These are phyloP conservation scores for Imleria badia DNA, from an alignment of 768 basidiomycete genomes.

Conservation along the genomic window DNA sequence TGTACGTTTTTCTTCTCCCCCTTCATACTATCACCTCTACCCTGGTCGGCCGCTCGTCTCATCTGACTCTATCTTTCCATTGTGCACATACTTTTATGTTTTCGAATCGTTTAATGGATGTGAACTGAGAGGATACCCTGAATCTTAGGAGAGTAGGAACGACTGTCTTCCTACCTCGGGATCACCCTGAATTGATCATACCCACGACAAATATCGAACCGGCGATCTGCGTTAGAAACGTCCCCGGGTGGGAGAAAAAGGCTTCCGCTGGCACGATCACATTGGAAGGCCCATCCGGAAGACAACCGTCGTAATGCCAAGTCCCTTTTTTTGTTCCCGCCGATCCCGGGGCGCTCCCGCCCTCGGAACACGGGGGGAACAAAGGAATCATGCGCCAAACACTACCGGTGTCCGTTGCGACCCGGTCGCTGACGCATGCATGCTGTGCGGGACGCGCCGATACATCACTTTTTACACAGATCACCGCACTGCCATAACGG, in stretches of 20 bases:
- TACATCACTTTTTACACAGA: neutral
- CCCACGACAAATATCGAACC: no score
- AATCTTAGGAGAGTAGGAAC: no score
- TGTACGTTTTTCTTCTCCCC: neutral
- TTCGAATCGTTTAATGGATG: conserved; percentile 16
- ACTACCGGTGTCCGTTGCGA: neutral
- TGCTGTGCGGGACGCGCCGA: neutral
- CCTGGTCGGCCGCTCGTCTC: neutral
- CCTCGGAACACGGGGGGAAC: no score
- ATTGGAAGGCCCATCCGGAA: neutral
- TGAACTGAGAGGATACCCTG: conserved; percentile 9
- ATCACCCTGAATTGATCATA: no score
- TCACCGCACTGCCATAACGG: neutral
- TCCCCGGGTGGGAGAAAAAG: neutral
- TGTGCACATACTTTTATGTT: conserved; percentile 5
- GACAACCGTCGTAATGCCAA: neutral
- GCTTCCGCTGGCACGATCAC: no score
- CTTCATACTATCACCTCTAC: neutral
- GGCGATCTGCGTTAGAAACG: no score
- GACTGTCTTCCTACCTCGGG: no score
- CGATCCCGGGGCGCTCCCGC: neutral
- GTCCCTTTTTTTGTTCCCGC: neutral
- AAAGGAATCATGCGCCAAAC: neutral
- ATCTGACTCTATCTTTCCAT: neutral
- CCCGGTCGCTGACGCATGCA: neutral